Percentiles rank a stretch among this genome's conserved stretches.
Evolutionary conservation across 768 basidiomycete genomes (phyloP).

Genomic region (Mycena filopes): DNA sequence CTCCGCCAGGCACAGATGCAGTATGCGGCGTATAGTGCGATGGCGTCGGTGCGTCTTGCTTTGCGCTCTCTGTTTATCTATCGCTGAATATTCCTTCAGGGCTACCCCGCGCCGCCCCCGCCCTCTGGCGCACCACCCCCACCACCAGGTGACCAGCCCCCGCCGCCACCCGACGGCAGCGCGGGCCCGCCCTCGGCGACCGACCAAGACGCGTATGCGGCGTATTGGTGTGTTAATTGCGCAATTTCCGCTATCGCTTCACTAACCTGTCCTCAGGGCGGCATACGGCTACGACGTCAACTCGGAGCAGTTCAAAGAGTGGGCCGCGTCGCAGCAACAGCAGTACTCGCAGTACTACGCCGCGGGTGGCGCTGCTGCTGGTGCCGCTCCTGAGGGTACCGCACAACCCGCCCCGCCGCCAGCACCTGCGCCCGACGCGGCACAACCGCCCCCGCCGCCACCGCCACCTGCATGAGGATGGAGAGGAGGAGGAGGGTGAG

Average conservation of each 20-base stretch:
- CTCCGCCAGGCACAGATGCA: conserved; percentile 85
- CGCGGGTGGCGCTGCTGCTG: conserved; percentile 32
- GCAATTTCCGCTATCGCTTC: background rate
- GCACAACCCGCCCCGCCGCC: background rate
- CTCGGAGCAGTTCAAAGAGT: conserved; percentile 82
- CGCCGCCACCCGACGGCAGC: conserved; percentile 46
- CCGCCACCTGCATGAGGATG: conserved; percentile 26
- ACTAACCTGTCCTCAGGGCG: conserved; percentile 60
- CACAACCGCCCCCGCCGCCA: conserved; percentile 24
- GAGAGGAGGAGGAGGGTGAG: conserved; percentile 10
- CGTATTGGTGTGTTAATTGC: conserved; percentile 63
- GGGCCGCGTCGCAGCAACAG: conserved; percentile 79
- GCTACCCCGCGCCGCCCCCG: conserved; percentile 27
- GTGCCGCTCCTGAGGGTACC: background rate
- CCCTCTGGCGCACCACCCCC: conserved; percentile 43
- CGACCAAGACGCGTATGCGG: conserved; percentile 65
- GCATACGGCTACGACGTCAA: conserved; percentile 90
- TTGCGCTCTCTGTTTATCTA: conserved; percentile 3
- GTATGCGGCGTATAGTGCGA: conserved; percentile 77
- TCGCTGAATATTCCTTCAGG: conserved; percentile 18
- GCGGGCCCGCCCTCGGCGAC: conserved; percentile 52
- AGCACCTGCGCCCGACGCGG: conserved; percentile 11
- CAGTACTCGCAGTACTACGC: conserved; percentile 82
- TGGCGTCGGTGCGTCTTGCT: conserved; percentile 48
- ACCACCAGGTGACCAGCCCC: conserved; percentile 58